Percentiles rank a stretch among this genome's conserved stretches.
These are phyloP conservation scores for Yamadazyma trypodendri DNA, from an alignment of 1,139 yeast species.

Conservation along the genomic window DNA sequence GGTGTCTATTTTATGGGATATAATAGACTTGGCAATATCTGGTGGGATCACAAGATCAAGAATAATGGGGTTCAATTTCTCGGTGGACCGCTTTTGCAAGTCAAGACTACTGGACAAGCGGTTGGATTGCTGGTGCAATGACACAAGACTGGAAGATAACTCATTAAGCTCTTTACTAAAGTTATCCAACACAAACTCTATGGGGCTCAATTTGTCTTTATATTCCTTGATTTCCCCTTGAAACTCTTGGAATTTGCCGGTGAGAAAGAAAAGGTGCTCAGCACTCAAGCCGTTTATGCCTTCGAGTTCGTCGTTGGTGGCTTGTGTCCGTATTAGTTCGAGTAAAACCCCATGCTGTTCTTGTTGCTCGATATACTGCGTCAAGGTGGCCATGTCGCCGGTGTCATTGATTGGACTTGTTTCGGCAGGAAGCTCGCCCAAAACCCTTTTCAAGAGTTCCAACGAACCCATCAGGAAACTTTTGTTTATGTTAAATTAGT, in stretches of 20 bases:
- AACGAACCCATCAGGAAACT: constrained; percentile 2
- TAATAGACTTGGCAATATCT: constrained; percentile 49
- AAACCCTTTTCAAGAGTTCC: constrained; percentile 2
- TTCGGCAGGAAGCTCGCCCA: neutral
- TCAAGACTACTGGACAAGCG: constrained; percentile 38
- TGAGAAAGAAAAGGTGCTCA: constrained; percentile 13
- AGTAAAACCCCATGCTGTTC: constrained; percentile 9
- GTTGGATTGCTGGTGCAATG: constrained; percentile 53
- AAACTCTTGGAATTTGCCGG: constrained; percentile 28
- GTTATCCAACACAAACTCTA: constrained; percentile 39
- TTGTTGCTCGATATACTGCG: neutral
- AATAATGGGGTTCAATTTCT: constrained; percentile 66
- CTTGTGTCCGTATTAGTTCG: constrained; percentile 21
- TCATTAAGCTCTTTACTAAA: constrained; percentile 59
- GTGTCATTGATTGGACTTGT: neutral
- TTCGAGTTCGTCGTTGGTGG: constrained; percentile 9
- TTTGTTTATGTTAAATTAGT: too few species aligned
- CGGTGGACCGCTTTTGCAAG: constrained; percentile 54
- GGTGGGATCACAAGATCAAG: constrained; percentile 78
- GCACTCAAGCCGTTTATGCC: constrained; percentile 9
- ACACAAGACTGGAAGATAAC: constrained; percentile 59
- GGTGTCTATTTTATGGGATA: constrained; percentile 43
- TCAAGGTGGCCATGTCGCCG: neutral
- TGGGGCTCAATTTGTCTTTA: constrained; percentile 34
- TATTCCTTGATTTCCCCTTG: constrained; percentile 37